Conservation (phyloP, 495 filamentous ascomycete species). For the Penicillium subrubescens region DNA sequence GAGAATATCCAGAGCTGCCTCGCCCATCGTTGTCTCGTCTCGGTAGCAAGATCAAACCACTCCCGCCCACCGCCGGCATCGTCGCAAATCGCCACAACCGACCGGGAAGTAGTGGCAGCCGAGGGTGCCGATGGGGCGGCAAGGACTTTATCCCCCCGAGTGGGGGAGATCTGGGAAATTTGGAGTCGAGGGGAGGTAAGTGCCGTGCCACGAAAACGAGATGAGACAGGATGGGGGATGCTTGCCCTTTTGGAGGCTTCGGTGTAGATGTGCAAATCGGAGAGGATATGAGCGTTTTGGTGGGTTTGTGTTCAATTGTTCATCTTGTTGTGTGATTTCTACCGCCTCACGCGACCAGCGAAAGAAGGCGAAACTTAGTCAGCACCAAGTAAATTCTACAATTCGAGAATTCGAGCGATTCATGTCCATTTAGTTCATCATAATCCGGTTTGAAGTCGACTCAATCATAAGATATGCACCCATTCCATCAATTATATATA, state of each 20-base stretch:
- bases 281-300: background rate
- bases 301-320: background rate
- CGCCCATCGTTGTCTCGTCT: background rate
- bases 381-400: background rate
- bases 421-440: background rate
- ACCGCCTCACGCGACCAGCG: background rate
- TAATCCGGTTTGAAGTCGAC: background rate
- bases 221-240: background rate
- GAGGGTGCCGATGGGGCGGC: conserved; percentile 1
- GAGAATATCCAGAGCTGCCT: background rate
- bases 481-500: background rate
- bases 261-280: background rate
- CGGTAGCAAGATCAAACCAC: too few relatives aligned
- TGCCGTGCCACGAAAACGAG: background rate
- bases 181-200: background rate
- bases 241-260: background rate
- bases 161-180: conserved; percentile 15
- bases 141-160: conserved; percentile 9
- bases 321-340: background rate
- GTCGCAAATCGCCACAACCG: conserved; percentile 11
- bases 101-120: conserved; percentile 5
- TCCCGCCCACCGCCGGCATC: background rate
- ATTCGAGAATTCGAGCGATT: background rate
- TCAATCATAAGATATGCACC: background rate
- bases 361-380: background rate